Percentiles rank a stretch among this genome's conserved stretches.
Conservation (phyloP, 176 grass and related monocot species). For the Aegilops umbellulata region DNA sequence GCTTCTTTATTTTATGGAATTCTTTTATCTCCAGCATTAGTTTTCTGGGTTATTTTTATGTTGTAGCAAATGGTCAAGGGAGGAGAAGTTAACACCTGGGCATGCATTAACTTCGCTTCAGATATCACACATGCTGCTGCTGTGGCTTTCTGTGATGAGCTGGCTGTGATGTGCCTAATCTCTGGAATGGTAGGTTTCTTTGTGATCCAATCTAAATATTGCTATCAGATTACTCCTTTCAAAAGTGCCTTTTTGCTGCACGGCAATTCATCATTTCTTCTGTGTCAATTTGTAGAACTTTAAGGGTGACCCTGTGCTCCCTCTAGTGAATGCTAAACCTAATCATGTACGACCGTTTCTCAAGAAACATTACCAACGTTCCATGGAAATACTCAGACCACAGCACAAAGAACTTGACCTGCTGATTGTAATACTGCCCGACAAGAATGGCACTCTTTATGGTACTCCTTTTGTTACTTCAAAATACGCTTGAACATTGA, state of each 20-base stretch:
- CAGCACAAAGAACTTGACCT: constrained; percentile 42
- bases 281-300: constrained; percentile 35
- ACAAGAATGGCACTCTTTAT: constrained; percentile 60
- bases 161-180: constrained; percentile 44
- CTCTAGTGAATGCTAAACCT: constrained; percentile 38
- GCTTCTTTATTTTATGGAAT: too few relatives aligned
- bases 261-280: background rate
- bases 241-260: background rate
- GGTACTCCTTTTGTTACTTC: constrained; percentile 23
- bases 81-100: constrained; percentile 45
- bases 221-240: background rate
- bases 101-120: constrained; percentile 53
- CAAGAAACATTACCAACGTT: constrained; percentile 42
- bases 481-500: background rate
- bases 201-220: background rate
- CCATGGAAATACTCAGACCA: constrained; percentile 45
- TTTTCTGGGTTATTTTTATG: background rate
- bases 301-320: constrained; percentile 39
- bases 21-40: too few relatives aligned
- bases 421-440: constrained; percentile 58
- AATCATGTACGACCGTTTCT: constrained; percentile 44
- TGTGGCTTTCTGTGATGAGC: constrained; percentile 28
- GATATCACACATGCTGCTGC: constrained; percentile 22
- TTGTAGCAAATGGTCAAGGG: constrained; percentile 59
- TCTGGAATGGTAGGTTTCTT: constrained; percentile 53